Evolutionary conservation across 768 basidiomycete genomes (phyloP).

Genomic region (Russula sp.): DNA sequence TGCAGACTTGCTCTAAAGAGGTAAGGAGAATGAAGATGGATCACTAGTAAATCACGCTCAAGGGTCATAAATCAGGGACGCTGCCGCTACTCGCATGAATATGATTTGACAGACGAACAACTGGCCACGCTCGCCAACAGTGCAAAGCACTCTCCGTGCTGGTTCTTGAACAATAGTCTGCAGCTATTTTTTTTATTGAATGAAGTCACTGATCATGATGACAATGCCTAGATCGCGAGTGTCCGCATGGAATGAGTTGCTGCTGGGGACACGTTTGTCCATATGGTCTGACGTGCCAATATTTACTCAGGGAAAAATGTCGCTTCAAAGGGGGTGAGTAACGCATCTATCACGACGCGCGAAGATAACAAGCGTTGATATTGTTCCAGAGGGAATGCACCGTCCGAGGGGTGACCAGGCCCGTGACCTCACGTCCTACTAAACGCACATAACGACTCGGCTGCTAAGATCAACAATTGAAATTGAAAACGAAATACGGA

Average conservation of each 20-base stretch:
- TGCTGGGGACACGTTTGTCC: constrained; percentile 86
- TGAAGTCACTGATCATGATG: neutral
- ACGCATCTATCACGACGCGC: neutral
- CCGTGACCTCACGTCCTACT: too few relatives aligned
- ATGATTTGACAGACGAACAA: constrained; percentile 67
- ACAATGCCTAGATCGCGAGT: constrained; percentile 52
- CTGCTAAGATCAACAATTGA: constrained; percentile 13
- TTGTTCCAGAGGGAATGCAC: constrained; percentile 44
- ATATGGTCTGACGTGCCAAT: constrained; percentile 54
- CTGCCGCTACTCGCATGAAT: constrained; percentile 86
- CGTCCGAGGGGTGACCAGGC: constrained; percentile 23
- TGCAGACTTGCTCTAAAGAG: constrained; percentile 74
- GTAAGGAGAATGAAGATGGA: constrained; percentile 31
- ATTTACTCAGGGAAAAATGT: constrained; percentile 75
- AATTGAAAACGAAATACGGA: constrained; percentile 10
- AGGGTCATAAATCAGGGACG: constrained; percentile 34
- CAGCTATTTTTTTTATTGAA: neutral
- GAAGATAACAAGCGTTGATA: neutral
- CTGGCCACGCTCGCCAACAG: constrained; percentile 65
- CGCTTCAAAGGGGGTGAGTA: constrained; percentile 76
- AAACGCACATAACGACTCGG: neutral
- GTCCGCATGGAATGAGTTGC: constrained; percentile 71
- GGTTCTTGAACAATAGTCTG: constrained; percentile 75
- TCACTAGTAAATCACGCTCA: neutral
- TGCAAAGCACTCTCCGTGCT: constrained; percentile 84